Percentiles rank a stretch among this genome's conserved stretches.
Evolutionary conservation across 805 yeast genomes (phyloP).

Genomic region (Wickerhamomyces bovis): DNA sequence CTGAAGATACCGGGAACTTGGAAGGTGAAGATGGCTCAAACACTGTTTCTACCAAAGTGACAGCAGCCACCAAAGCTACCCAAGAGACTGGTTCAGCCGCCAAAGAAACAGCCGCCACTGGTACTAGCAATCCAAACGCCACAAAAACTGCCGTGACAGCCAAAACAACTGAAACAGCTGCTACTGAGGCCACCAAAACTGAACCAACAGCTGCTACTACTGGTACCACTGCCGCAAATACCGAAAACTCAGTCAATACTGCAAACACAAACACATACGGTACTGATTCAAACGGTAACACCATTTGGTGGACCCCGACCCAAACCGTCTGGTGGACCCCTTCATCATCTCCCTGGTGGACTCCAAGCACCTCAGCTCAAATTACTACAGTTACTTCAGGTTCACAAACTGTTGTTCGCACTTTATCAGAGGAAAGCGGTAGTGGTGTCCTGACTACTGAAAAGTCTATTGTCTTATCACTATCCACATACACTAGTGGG

Average conservation of each 20-base stretch:
- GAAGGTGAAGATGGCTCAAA: neutral
- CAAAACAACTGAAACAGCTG: neutral
- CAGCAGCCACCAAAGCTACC: neutral
- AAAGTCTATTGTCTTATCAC: neutral
- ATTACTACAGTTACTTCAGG: neutral
- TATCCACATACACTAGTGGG: neutral
- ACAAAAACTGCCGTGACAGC: neutral
- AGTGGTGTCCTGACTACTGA: neutral
- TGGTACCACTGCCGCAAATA: neutral
- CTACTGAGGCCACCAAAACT: neutral
- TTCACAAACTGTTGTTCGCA: neutral
- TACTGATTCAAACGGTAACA: neutral
- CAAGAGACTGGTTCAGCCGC: neutral
- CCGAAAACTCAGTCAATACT: neutral
- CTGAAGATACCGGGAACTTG: neutral
- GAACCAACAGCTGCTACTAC: neutral
- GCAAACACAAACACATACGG: neutral
- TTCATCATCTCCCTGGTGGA: conserved; percentile 1
- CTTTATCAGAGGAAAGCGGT: neutral
- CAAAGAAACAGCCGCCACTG: neutral
- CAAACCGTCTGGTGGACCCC: conserved; percentile 4
- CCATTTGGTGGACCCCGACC: conserved; percentile 1
- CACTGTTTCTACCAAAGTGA: neutral
- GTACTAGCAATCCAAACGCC: neutral
- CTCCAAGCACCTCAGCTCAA: neutral